Conservation (phyloP, 2,329 filamentous ascomycete species). For the Chaetomium olivaceum region DNA sequence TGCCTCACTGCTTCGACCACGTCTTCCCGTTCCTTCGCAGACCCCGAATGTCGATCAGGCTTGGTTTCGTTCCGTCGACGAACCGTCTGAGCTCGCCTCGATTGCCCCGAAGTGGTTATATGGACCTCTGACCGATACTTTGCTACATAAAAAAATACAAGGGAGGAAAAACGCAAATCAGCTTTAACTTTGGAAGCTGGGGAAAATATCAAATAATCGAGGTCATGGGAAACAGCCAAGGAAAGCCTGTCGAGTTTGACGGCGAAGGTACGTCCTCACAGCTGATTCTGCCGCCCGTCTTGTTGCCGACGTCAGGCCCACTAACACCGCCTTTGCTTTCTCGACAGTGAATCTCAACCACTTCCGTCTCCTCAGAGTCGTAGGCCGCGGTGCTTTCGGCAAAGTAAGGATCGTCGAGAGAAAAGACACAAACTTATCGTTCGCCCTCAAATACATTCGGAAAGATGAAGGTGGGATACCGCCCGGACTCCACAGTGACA, state of each 20-base stretch:
- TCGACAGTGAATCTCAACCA: conserved; percentile 88
- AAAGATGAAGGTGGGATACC: conserved; percentile 85
- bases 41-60: conserved; percentile 29
- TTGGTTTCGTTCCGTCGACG: conserved; percentile 21
- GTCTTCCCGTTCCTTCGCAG: conserved; percentile 6
- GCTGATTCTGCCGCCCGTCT: not conserved
- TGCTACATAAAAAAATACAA: not conserved
- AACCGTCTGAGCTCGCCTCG: conserved; percentile 20
- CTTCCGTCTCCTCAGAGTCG: conserved; percentile 90
- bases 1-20: conserved; percentile 6
- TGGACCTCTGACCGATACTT: conserved; percentile 17
- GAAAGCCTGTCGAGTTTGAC: conserved; percentile 87
- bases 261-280: conserved; percentile 73
- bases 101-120: conserved; percentile 13
- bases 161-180: conserved; percentile 1
- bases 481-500: not conserved
- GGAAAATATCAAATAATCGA: conserved; percentile 7
- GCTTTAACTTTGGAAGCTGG: not conserved
- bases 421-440: conserved; percentile 90
- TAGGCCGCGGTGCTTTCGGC: conserved; percentile 96
- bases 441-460: conserved; percentile 96
- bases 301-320: not conserved
- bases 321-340: not conserved
- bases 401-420: conserved; percentile 98
- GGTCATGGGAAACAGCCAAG: conserved; percentile 89